Evolutionary conservation across 1,139 yeast genomes (phyloP), one percentile per base, ranked within the genome.

Genomic region (Starmera stellimalicola): DNA sequence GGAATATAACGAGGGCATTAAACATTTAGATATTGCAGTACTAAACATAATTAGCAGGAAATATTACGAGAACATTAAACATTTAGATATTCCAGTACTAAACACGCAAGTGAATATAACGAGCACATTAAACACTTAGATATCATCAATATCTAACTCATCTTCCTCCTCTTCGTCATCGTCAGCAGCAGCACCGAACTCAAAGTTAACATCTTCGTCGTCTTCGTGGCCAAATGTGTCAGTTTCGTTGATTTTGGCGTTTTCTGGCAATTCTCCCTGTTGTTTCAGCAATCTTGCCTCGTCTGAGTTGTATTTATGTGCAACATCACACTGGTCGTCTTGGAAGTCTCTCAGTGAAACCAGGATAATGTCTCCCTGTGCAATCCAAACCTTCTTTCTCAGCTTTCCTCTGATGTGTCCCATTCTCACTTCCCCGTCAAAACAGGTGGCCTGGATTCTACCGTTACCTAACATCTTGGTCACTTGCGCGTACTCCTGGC

Each of bases 381-480:
- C 83, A 85, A 93, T 88, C 99, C 99, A 93, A 42, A 88, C 97
- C 76, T 91, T 91, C 79, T 93, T 93, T 73, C 99, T 83, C 68
- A 93, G 75, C 62, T 93, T 93, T 50, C 99, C 99, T 71, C 99
- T 83, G 55, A 93, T 93, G 58, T 91, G 98, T 15, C 95, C 97
- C 75, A 85, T 74, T 68, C 99, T 79, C 58, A 79, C 85, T 48
- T 70, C 68, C 45, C 95, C 95, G 57, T 93, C 98, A 55, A 91
- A 93, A 65, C 98, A 93, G 36, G 77, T 62, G 37, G 94, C 96
- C 61, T 88, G 95, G 37, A 93, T 77, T 63, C 98, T 78, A 48
- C 98, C 98, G 58, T 88, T 88, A 60, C 99, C 99, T 52, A 93
- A 75, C 96, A 93, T 88, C 64, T 88, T 91, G 60, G 93, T 77